Evolutionary conservation across 208 protist species (phyloP).

Genomic region (Leishmania guyanensis): DNA sequence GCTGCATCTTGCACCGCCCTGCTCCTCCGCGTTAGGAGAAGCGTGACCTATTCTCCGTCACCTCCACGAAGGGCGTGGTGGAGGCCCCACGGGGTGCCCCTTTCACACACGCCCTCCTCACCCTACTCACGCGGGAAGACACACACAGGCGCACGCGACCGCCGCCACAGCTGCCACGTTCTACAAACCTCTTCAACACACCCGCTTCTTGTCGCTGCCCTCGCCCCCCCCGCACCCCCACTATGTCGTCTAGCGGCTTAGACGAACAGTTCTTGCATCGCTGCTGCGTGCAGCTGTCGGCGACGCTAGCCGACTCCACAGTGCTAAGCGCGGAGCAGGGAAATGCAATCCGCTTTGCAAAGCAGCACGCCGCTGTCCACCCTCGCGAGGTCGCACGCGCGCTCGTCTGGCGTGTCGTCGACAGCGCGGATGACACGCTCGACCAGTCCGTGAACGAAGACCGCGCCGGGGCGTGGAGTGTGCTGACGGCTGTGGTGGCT

Average conservation of each 20-base stretch:
- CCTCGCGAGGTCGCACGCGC: constrained; percentile 73
- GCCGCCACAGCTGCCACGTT: neutral
- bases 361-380: constrained; percentile 60
- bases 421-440: constrained; percentile 59
- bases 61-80: neutral
- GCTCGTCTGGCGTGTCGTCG: constrained; percentile 81
- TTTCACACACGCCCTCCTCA: neutral
- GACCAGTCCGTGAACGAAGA: constrained; percentile 44
- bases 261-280: constrained; percentile 78
- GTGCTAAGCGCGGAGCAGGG: constrained; percentile 55
- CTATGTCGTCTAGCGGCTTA: constrained; percentile 41
- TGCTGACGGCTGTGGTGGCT: constrained; percentile 67
- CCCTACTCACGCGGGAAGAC: neutral
- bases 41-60: neutral
- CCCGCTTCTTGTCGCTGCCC: neutral
- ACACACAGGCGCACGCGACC: neutral
- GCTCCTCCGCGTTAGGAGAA: neutral
- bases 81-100: neutral
- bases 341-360: constrained; percentile 66
- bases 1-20: neutral
- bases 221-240: neutral
- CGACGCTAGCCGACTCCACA: constrained; percentile 44
- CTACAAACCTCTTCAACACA: neutral
- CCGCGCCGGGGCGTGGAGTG: constrained; percentile 71
- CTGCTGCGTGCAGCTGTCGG: constrained; percentile 84